Evolutionary conservation across 2,329 filamentous ascomycete genomes (phyloP), one percentile per base, ranked within the genome.

Genomic region (Neoascochyta sp.): DNA sequence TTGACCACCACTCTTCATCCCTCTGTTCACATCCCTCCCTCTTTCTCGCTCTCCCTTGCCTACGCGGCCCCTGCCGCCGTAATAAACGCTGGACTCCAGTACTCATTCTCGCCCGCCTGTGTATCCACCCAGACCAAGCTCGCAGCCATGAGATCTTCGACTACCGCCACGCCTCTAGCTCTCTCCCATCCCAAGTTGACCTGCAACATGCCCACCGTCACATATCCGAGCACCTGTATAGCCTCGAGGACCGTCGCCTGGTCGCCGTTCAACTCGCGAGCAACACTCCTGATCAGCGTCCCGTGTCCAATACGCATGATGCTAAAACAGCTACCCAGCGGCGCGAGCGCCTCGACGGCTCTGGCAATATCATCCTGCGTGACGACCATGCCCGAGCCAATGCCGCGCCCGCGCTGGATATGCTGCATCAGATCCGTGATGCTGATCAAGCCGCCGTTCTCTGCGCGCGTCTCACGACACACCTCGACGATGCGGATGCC

Each of bases 401-500:
- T 87, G 44, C 42, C 36, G 35, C 81, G 75, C 1, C 80, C 82
- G 30, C 76, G 78, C 45, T 80, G 78, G 15, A 96, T 81, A 24
- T 80, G 73, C 54, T 89, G 83, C 34, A 80, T 72, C 49, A 94
- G 80, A 63, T 96, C 90, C 24, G 76, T 71, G 11, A 96, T 75
- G 8, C 85, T 85, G 30, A 98, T 86, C 52, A 98, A 70, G 0
- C 92, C 92, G 5, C 92, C 92, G 60, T 98, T 98, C 65, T 95
- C 90, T 4, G 77, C 78, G 29, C 92, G 74, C 24, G 88, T 95
- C 29, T 82, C 79, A 5, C 87, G 75, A 59, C 92, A 98, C 6
- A 95, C 80, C 63, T 96, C 90, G 5, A 98, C 92, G 1, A 96
- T 85, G 27, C 86, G 76, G n/a, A 96, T 90, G 1, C 88, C 92